Base-by-base conservation (phyloP, 352 stramenopile species). In the Lagenidium giganteum region DNA sequence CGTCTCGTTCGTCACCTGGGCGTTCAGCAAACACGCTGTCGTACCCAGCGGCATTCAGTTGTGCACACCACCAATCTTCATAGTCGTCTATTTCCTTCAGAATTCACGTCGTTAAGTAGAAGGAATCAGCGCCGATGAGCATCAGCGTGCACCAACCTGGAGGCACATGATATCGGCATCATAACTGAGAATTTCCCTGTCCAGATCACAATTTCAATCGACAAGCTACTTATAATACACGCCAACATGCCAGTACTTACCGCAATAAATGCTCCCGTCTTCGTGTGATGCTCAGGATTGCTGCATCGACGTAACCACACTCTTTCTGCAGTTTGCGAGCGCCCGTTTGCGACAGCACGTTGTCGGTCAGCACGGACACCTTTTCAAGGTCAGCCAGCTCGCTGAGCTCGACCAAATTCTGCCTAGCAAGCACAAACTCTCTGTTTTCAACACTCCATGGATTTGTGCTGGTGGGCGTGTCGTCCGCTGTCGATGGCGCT, bases 121-220 rank as follows among this genome's bases (percentile, higher is more conserved):
- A n/a, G n/a, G n/a, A n/a, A n/a, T n/a, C n/a, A n/a, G n/a, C n/a
- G n/a, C n/a, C n/a, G n/a, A n/a, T n/a, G n/a, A n/a, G n/a, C n/a
- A 17, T 3, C 32, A 39, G 8, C n/a, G 16, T 38, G 11, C 20
- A 11, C 22, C 4, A 20, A 76, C 66, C 60, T 96, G 86, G 1
- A 96, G 64, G 31, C 83, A 95, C 32, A 95, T 41, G 36, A 96
- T 65, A 42, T 95, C 83, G 11, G 84, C 79, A 31, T 91, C 76
- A 32, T 78, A 83, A 17, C 59, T 70, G 16, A 92, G 31, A 4
- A 95, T 70, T 44, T 95, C 83, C 9, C 71, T 87, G 22, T 8
- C 12, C 34, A 17, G 23, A 33, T 42, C 4, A 17, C 23, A 25
- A 33, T n/a, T n/a, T n/a, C n/a, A n/a, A n/a, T n/a, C n/a, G 16